phyloP scores from a whole-genome alignment of 371 early-diverging fungal genomes.

The Chytridiales sp. region DNA sequence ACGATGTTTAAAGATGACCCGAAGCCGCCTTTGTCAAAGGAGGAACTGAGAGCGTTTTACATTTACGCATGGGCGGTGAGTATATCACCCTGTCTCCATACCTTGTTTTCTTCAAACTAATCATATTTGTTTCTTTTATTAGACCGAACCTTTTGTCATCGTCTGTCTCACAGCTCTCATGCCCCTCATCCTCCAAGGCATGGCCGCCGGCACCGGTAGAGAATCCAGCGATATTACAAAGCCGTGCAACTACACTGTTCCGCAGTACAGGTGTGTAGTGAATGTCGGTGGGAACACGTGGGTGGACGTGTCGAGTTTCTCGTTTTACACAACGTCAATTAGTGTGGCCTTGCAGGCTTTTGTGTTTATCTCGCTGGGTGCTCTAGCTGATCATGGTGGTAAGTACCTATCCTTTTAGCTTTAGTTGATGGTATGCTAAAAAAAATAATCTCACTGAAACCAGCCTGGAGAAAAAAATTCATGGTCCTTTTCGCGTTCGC shows the following conservation, averaged over 20 bases:
- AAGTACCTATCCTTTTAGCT: constrained; percentile 11
- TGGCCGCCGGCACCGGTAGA: constrained; percentile 24
- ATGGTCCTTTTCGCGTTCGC: constrained; percentile 22
- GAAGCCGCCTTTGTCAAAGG: constrained; percentile 20
- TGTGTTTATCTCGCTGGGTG: constrained; percentile 57
- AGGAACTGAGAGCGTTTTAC: constrained; percentile 30
- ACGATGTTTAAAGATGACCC: not conserved
- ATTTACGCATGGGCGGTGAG: constrained; percentile 15
- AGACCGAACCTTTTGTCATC: constrained; percentile 22
- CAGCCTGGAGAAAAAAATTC: constrained; percentile 20
- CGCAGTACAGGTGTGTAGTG: constrained; percentile 20
- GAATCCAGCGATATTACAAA: constrained; percentile 14
- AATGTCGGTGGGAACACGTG: constrained; percentile 15
- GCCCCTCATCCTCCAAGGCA: constrained; percentile 18
- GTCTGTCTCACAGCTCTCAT: constrained; percentile 24
- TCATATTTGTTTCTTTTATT: not conserved
- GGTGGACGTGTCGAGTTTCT: constrained; percentile 21
- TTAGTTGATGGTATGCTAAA: not conserved
- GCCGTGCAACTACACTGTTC: constrained; percentile 23
- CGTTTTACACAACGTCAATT: constrained; percentile 52
- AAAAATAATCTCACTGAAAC: too few relatives aligned
- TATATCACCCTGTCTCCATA: not conserved
- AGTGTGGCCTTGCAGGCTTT: constrained; percentile 61
- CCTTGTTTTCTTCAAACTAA: not conserved
- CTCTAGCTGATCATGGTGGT: constrained; percentile 62